Base-by-base conservation (phyloP, 2,329 filamentous ascomycete genomes). In the Sporothrix curviconia region DNA sequence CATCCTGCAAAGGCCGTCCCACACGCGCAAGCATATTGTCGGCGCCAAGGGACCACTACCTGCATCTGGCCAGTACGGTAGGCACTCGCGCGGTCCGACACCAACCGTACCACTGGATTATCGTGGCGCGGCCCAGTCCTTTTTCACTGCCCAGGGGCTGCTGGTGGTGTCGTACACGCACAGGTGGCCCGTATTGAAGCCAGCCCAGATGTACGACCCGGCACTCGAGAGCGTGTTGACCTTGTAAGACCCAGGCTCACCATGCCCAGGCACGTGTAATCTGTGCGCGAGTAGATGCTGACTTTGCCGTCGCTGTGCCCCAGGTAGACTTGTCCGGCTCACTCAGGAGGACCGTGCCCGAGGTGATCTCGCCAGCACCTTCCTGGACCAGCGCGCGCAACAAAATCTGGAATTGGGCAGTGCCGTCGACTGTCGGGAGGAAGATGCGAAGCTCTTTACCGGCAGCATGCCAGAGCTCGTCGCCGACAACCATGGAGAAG, bases 121-220 rank as follows among this genome's bases (percentile, higher is more conserved):
- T 90, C 85, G 68, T 97, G 94, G n/a, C 3, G 90, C 92, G 62
- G 86, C 84, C 92, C 94, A 99, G 67, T 97, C 92, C 70, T 99
- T 99, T 73, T 89, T 86, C 25, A 95, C 84, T 19, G 80, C 80
- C 94, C 94, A 99, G 0, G 92, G 92, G n/a, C 81, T 84, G 30
- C 83, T 80, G 9, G 77, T 81, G 11, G 90, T 87, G 69, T 99
- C 92, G 71, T 96, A 99, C 7, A 97, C 88, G 66, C 90, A 94
- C 32, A 96, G 84, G 79, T 87, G 95, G 15, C 94, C 94, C 0
- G 89, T 96, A 69, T 92, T 96, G 74, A 92, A 97, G 3, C 87
- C 92, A 28, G 91, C 90, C 94, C 94, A 99, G 0, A 99, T 77
- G 66, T 90, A 82, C 60, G 85, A 81, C 5, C 91, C 92, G 3